A percentile compares a stretch with the other conserved stretches of the same genome.
These are phyloP conservation scores for Mucor circinelloides DNA, from an alignment of 371 early-diverging fungal species.

Conservation along the genomic window DNA sequence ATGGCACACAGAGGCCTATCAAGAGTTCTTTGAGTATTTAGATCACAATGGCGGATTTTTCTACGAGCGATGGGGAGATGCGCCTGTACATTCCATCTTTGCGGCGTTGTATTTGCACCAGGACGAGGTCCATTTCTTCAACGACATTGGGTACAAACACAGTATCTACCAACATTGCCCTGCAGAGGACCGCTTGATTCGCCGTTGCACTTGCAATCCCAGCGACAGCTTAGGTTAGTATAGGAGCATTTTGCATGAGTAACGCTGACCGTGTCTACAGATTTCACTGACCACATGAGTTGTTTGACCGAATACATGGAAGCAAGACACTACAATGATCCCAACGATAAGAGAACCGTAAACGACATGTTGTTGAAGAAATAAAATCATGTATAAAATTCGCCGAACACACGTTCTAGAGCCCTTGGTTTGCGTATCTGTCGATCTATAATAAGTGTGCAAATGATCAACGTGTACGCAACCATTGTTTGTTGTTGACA, in stretches of 20 bases:
- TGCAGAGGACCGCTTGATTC: slow-evolving; percentile 34
- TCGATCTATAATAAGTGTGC: no score
- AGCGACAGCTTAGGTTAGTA: slow-evolving; percentile 25
- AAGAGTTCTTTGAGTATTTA: slow-evolving; percentile 60
- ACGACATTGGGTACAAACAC: slow-evolving; percentile 83
- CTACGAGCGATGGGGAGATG: slow-evolving; percentile 95
- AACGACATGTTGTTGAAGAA: slow-evolving; percentile 24
- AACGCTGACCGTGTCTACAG: slow-evolving; percentile 11
- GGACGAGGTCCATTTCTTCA: slow-evolving; percentile 87
- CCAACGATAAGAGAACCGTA: slow-evolving; percentile 23
- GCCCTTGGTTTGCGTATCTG: neutral
- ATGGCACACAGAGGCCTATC: slow-evolving; percentile 68
- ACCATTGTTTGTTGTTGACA: neutral
- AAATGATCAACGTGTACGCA: neutral
- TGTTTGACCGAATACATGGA: slow-evolving; percentile 38
- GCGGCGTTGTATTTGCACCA: slow-evolving; percentile 67
- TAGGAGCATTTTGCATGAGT: neutral
- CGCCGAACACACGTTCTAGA: no score
- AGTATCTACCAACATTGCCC: slow-evolving; percentile 72
- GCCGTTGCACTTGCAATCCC: slow-evolving; percentile 38
- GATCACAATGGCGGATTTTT: slow-evolving; percentile 91
- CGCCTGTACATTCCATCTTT: slow-evolving; percentile 91
- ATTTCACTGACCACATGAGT: slow-evolving; percentile 44
- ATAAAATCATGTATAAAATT: neutral
- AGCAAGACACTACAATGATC: slow-evolving; percentile 19